Conservation (phyloP, 352 stramenopile genomes). For the Elongisporangium anandrum region DNA sequence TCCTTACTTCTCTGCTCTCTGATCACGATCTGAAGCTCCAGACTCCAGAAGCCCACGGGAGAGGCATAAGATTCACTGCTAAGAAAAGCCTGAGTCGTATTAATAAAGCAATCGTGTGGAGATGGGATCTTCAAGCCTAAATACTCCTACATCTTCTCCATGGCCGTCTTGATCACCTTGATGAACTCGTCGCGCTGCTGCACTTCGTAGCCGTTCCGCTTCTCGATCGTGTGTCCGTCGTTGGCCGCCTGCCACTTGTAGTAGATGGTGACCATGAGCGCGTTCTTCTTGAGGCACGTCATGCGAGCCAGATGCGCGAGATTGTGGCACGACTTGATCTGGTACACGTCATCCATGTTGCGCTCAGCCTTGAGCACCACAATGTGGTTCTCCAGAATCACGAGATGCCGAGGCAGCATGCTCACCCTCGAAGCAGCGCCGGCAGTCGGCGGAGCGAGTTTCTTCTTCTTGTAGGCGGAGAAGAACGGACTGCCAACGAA, state of each 20-base stretch:
- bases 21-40: neutral
- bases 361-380: conserved; percentile 75
- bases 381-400: conserved; percentile 69
- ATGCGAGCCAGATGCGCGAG: conserved; percentile 73
- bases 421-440: conserved; percentile 11
- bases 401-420: conserved; percentile 57
- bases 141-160: conserved; percentile 65
- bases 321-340: conserved; percentile 73
- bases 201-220: conserved; percentile 78
- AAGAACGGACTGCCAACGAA: conserved; percentile 76
- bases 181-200: conserved; percentile 87
- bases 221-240: conserved; percentile 38
- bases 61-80: neutral
- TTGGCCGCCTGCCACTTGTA: conserved; percentile 65
- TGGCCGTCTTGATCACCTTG: conserved; percentile 72
- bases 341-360: conserved; percentile 67
- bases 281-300: conserved; percentile 88
- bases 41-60: too few species aligned
- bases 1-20: neutral
- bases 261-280: conserved; percentile 84
- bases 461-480: conserved; percentile 86
- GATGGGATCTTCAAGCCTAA: neutral
- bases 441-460: conserved; percentile 4
- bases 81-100: neutral
- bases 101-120: conserved; percentile 1